These are phyloP conservation scores for Ceratocystis albifundus DNA, from an alignment of 2,329 filamentous ascomycete genomes.

Conservation along the genomic window DNA sequence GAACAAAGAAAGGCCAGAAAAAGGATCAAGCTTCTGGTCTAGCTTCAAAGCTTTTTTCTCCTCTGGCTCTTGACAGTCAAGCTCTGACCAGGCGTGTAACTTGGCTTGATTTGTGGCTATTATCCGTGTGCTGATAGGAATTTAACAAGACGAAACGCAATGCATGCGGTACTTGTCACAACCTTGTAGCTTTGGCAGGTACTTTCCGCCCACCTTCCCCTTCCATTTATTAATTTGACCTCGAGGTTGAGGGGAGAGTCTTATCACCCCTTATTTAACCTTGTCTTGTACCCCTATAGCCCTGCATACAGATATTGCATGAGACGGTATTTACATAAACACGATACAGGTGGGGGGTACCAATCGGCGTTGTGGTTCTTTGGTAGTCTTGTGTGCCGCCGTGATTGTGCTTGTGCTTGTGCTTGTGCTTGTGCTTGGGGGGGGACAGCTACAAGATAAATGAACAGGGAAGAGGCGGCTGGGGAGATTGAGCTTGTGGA, in stretches of 20 bases:
- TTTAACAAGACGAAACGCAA: neutral
- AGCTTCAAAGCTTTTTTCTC: conserved; percentile 6
- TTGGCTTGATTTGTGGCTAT: neutral
- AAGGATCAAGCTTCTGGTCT: conserved; percentile 7
- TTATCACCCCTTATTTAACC: conserved; percentile 12
- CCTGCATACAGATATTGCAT: neutral
- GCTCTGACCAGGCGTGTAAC: neutral
- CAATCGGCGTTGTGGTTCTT: too few species aligned
- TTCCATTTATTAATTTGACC: neutral
- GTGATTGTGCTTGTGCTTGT: too few species aligned
- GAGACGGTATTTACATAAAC: too few species aligned
- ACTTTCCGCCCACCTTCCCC: neutral
- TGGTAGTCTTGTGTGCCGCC: too few species aligned
- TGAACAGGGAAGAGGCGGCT: neutral
- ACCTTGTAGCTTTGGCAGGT: neutral
- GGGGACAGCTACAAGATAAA: neutral
- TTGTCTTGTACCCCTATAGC: conserved; percentile 1
- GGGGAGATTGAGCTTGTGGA: neutral
- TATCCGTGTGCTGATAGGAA: neutral
- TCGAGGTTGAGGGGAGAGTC: neutral
- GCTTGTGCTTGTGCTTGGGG: too few species aligned
- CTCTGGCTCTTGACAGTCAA: neutral
- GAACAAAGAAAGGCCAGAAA: neutral
- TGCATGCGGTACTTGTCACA: neutral
- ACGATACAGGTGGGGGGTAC: too few species aligned